Percentiles rank a stretch among this genome's conserved stretches.
Evolutionary conservation across 2,329 filamentous ascomycete genomes (phyloP).

Genomic region (Pseudodiploospora longispora): DNA sequence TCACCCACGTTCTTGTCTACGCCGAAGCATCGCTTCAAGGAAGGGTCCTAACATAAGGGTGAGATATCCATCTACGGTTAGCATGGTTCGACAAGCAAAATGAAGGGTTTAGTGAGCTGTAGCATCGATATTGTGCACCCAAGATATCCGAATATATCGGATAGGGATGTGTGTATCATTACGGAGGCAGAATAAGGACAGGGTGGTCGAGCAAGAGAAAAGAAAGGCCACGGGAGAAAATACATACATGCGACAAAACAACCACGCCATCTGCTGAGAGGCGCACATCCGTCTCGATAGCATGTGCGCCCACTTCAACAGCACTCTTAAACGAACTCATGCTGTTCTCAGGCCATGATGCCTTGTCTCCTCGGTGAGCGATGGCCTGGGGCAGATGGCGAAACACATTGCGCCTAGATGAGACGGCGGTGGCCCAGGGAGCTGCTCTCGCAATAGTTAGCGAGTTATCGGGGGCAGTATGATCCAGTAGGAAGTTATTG

Average conservation of each 20-base stretch:
- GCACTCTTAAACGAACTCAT: constrained; percentile 71
- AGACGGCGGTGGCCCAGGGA: constrained; percentile 25
- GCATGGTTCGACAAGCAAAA: too few relatives aligned
- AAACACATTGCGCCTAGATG: constrained; percentile 17
- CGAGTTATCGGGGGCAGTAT: too few relatives aligned
- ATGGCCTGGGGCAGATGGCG: constrained; percentile 58
- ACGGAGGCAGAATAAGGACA: too few relatives aligned
- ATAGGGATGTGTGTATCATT: too few relatives aligned
- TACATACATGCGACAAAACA: constrained; percentile 69
- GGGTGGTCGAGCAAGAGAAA: not conserved
- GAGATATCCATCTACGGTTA: too few relatives aligned
- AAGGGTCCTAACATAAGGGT: constrained; percentile 49
- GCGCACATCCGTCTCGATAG: constrained; percentile 83
- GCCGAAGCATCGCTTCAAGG: constrained; percentile 75
- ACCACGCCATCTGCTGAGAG: constrained; percentile 75
- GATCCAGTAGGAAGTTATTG: not conserved
- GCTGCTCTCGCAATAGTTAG: constrained; percentile 11
- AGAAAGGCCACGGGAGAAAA: not conserved
- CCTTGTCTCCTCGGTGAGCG: constrained; percentile 73
- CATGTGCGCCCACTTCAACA: constrained; percentile 65
- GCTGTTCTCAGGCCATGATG: constrained; percentile 75
- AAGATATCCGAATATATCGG: too few relatives aligned
- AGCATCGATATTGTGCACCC: too few relatives aligned
- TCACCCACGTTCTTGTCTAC: constrained; percentile 63
- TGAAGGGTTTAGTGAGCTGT: too few relatives aligned